These are phyloP conservation scores for Penicillium maclennaniae DNA, from an alignment of 495 filamentous ascomycete species.

Conservation along the genomic window DNA sequence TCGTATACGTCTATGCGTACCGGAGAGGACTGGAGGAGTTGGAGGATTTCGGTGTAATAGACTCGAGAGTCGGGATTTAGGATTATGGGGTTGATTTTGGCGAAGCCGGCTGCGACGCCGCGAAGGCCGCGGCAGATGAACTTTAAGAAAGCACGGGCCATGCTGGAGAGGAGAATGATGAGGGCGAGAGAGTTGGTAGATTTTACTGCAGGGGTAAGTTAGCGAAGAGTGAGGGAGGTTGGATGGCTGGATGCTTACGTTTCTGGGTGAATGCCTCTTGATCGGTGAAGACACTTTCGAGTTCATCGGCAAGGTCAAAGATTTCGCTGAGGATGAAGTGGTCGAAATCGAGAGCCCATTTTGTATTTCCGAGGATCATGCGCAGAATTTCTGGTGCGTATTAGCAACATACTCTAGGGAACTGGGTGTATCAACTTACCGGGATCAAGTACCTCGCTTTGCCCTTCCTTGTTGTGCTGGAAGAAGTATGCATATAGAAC, in stretches of 20 bases:
- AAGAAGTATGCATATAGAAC: conserved; percentile 62
- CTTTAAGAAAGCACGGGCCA: conserved; percentile 66
- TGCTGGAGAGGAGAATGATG: conserved; percentile 66
- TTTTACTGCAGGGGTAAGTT: conserved; percentile 34
- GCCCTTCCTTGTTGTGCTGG: conserved; percentile 41
- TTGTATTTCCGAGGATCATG: conserved; percentile 43
- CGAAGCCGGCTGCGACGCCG: conserved; percentile 36
- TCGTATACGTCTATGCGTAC: conserved; percentile 47
- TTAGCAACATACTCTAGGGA: background rate
- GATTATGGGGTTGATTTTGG: conserved; percentile 21
- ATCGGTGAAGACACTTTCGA: conserved; percentile 39
- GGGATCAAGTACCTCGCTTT: conserved; percentile 60
- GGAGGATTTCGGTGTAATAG: conserved; percentile 42
- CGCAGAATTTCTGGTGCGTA: conserved; percentile 36
- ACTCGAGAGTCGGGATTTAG: conserved; percentile 35
- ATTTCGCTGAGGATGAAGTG: conserved; percentile 66
- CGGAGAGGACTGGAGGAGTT: conserved; percentile 38
- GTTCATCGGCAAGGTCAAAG: conserved; percentile 56
- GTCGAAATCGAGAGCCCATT: conserved; percentile 67
- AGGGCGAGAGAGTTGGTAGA: conserved; percentile 55
- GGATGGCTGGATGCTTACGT: conserved; percentile 22
- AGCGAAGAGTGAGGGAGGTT: conserved; percentile 2
- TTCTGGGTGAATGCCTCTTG: conserved; percentile 43
- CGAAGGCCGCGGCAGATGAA: conserved; percentile 63
- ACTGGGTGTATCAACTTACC: conserved; percentile 37